Evolutionary conservation across 306 rosid genomes (phyloP).

Genomic region (Datisca glomerata): DNA sequence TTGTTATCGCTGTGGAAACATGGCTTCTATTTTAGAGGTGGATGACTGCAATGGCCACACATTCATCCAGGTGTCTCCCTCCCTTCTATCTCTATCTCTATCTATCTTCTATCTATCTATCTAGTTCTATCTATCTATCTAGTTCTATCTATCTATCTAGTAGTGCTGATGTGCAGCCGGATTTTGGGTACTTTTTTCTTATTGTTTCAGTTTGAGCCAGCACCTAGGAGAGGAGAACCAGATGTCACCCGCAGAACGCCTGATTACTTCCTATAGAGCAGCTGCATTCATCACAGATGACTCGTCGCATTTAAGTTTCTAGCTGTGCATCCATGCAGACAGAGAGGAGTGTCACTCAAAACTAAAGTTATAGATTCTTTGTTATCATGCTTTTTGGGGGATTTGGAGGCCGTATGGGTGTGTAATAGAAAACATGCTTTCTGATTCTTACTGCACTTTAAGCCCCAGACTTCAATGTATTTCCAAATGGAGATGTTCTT

Average conservation of each 20-base stretch:
- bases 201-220: slow-evolving; percentile 91
- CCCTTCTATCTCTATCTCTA: too few relatives aligned
- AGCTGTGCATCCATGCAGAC: slow-evolving; percentile 1
- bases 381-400: too few relatives aligned
- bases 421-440: neutral
- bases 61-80: slow-evolving; percentile 75
- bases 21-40: slow-evolving; percentile 98
- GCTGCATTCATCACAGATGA: slow-evolving; percentile 20
- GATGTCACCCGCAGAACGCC: slow-evolving; percentile 99
- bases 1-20: slow-evolving; percentile 98
- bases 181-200: too few relatives aligned
- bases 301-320: too few relatives aligned
- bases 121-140: too few relatives aligned
- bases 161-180: too few relatives aligned
- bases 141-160: too few relatives aligned
- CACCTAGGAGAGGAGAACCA: slow-evolving; percentile 99
- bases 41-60: slow-evolving; percentile 95
- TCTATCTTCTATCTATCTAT: too few relatives aligned
- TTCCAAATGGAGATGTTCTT: neutral
- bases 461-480: slow-evolving; percentile 3
- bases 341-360: neutral
- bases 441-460: slow-evolving; percentile 1
- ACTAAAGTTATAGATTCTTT: slow-evolving; percentile 5
- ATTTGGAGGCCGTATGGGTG: too few relatives aligned
- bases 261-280: slow-evolving; percentile 75